Evolutionary conservation across 2,329 filamentous ascomycete species (phyloP).

Genomic region (Seiridium unicorne): DNA sequence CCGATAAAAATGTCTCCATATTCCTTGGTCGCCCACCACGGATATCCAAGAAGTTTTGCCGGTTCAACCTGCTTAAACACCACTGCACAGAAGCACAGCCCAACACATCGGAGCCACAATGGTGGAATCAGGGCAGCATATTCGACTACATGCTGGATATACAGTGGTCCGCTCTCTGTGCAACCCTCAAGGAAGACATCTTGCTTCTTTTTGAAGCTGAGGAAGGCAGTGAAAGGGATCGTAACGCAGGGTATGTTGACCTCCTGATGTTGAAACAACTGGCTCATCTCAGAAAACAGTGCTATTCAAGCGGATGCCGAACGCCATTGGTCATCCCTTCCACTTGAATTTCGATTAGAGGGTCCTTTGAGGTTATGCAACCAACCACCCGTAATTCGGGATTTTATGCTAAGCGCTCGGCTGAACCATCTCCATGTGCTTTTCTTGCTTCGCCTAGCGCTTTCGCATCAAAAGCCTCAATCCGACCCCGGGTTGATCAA

Average conservation of each 20-base stretch:
- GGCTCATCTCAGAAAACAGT: constrained; percentile 7
- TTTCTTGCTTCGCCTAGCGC: constrained; percentile 26
- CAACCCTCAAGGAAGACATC: constrained; percentile 29
- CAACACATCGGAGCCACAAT: constrained; percentile 7
- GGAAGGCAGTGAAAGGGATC: constrained; percentile 7
- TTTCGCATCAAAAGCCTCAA: constrained; percentile 18
- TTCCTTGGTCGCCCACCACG: constrained; percentile 49
- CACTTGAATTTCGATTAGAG: constrained; percentile 19
- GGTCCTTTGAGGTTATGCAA: constrained; percentile 11
- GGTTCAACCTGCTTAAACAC: constrained; percentile 26
- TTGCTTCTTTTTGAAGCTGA: constrained; percentile 25
- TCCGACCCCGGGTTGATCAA: constrained; percentile 21
- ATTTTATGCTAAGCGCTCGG: constrained; percentile 28
- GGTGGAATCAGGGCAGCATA: constrained; percentile 6
- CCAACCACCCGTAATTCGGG: constrained; percentile 19
- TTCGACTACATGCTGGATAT: constrained; percentile 19
- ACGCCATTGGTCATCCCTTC: constrained; percentile 24
- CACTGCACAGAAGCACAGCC: neutral
- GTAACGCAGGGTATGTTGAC: neutral
- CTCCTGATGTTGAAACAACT: neutral
- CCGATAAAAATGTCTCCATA: constrained; percentile 45
- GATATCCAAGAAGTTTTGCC: constrained; percentile 40
- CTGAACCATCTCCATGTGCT: constrained; percentile 31
- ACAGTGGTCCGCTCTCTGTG: constrained; percentile 28
- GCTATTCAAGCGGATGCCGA: constrained; percentile 14